Conservation (phyloP, 2,329 filamentous ascomycete genomes). For the Atkinsonella texensis region DNA sequence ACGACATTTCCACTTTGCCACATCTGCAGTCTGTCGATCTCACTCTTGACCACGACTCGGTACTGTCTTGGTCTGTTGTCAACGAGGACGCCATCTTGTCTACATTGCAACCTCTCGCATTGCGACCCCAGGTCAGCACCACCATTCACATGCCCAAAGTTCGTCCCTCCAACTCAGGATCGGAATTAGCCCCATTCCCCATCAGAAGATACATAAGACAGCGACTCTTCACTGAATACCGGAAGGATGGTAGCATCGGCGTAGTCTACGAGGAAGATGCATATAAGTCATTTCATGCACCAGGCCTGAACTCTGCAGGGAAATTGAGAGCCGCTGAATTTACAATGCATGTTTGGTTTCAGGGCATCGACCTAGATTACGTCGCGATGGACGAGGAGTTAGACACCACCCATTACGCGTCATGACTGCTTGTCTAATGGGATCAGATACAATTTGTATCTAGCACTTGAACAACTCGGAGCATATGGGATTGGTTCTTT, state of each 20-base stretch:
- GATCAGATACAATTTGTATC: background rate
- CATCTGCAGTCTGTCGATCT: constrained; percentile 2
- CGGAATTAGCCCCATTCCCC: background rate
- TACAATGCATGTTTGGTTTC: constrained; percentile 7
- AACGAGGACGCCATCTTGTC: constrained; percentile 4
- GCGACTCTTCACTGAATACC: constrained; percentile 3
- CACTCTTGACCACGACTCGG: constrained; percentile 6
- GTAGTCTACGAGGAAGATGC: constrained; percentile 7
- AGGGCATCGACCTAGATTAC: constrained; percentile 7
- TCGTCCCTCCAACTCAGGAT: background rate
- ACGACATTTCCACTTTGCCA: background rate
- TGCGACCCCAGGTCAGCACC: background rate
- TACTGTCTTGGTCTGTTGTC: constrained; percentile 5
- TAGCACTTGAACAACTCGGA: background rate
- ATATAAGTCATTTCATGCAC: constrained; percentile 1
- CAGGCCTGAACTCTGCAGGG: constrained; percentile 1
- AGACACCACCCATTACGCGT: background rate
- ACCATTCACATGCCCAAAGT: constrained; percentile 1
- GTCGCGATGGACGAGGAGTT: background rate
- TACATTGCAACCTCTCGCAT: background rate
- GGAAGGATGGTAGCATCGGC: constrained; percentile 6
- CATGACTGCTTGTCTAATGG: background rate
- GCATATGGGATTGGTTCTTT: background rate
- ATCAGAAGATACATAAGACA: constrained; percentile 4
- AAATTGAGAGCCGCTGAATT: constrained; percentile 2